Evolutionary conservation across 2,329 filamentous ascomycete species (phyloP).

Genomic region (Ceratocystis variospora): DNA sequence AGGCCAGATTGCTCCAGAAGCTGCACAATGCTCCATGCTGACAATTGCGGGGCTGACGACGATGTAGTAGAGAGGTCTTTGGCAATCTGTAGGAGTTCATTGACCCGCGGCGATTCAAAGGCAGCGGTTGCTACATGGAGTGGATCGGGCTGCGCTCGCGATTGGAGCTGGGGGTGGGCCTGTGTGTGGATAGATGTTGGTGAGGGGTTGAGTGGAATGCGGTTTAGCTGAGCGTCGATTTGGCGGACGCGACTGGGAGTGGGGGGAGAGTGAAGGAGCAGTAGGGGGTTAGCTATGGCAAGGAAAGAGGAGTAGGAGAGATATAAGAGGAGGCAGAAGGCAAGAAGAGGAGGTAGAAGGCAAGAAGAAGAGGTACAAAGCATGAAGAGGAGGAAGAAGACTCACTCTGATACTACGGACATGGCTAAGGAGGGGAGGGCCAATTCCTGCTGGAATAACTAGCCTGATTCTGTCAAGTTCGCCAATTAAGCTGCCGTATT

Average conservation of each 20-base stretch:
- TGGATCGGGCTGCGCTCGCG: not conserved
- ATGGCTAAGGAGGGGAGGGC: constrained; percentile 23
- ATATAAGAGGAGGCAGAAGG: not conserved
- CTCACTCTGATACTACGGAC: constrained; percentile 38
- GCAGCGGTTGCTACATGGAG: constrained; percentile 27
- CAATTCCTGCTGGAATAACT: too few species aligned
- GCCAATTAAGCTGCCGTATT: too few species aligned
- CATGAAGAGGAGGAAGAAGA: constrained; percentile 19
- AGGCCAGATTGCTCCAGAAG: constrained; percentile 50
- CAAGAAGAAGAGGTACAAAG: not conserved
- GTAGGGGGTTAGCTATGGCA: constrained; percentile 4
- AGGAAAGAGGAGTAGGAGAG: too few species aligned
- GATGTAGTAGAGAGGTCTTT: constrained; percentile 58
- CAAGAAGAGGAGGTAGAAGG: not conserved
- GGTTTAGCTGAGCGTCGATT: constrained; percentile 52
- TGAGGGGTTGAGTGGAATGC: constrained; percentile 34
- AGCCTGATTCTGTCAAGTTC: too few species aligned
- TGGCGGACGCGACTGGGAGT: constrained; percentile 43
- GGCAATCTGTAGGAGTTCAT: constrained; percentile 53
- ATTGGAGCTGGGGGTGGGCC: constrained; percentile 22
- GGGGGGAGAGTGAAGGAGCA: constrained; percentile 7
- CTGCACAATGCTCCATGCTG: constrained; percentile 43
- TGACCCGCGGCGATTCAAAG: constrained; percentile 40
- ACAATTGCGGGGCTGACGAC: constrained; percentile 48
- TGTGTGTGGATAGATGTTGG: not conserved